Base-by-base conservation (phyloP, 257 asterid genomes). In the Solanum virginianum region DNA sequence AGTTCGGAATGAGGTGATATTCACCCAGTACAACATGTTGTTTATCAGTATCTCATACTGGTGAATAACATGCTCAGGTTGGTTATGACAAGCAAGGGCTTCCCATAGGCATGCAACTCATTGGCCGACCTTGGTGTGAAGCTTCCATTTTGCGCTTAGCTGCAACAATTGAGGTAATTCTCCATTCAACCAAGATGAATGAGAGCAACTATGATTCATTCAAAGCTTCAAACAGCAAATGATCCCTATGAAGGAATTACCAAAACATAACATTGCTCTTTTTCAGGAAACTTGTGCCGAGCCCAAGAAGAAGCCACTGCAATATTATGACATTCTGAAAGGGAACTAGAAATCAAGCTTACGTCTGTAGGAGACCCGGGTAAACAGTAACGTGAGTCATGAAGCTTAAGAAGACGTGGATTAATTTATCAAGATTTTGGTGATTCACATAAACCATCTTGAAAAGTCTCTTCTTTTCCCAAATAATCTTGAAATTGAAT, bases 61-160 rank as follows among this genome's bases (percentile, higher is more conserved):
- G 18, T 11, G 59, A 47, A 65, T 83, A 51, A 32, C 10, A 43
- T 53, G 80, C 47, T 47, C 87, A 97, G 98, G 92, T 97, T 75
- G 99, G 98, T 75, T 93, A 95, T 60, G 99, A 95, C 84, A 95
- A 92, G 89, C 94, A 94, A 86, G 98, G 99, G 82, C 98, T 97
- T 39, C 99, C 98, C 17, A 94, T 97, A 15, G 98, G 99, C 69
- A 85, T 96, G 74, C 99, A 97, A 87, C 87, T 97, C 87, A 91
- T 97, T 13, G 98, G 99, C 45, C 97, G 97, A 47, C 98, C 99
- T 39, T 97, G 99, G 99, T 88, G 93, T 84, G 99, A 95, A 89
- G 98, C 99, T 86, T 91, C 99, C 41, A 77, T 94, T 82, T 88
- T 95, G 86, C 98, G 93, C 83, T 89, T 95, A 87, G 98, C 98